These are phyloP conservation scores for Exophiala bonariae DNA, from an alignment of 2,329 filamentous ascomycete genomes.

Conservation along the genomic window DNA sequence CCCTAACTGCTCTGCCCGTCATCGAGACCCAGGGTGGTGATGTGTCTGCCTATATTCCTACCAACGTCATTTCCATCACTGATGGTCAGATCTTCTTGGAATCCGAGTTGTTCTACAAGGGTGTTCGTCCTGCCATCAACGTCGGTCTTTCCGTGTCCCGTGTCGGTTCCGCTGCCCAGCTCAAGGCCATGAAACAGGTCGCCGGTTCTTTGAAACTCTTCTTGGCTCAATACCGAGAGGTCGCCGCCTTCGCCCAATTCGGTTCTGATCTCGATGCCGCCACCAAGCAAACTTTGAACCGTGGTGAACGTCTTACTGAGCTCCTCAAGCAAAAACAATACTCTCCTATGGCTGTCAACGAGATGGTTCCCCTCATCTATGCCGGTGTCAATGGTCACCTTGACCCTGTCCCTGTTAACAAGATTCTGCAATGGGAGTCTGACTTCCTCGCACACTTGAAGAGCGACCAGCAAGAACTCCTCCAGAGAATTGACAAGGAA, in stretches of 20 bases:
- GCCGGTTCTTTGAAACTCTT: constrained; percentile 99
- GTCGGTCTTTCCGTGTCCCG: constrained; percentile 99
- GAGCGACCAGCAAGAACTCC: constrained; percentile 81
- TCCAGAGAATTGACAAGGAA: constrained; percentile 90
- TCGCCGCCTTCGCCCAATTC: constrained; percentile 99
- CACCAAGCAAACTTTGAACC: constrained; percentile 96
- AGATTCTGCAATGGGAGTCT: constrained; percentile 90
- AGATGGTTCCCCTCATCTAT: constrained; percentile 99
- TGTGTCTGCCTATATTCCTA: constrained; percentile 99
- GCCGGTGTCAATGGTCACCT: constrained; percentile 98
- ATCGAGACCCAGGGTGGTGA: constrained; percentile 99
- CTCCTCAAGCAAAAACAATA: constrained; percentile 99
- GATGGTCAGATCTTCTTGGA: constrained; percentile 99
- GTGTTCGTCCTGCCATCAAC: constrained; percentile 99
- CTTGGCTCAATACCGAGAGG: constrained; percentile 99
- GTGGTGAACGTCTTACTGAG: constrained; percentile 98
- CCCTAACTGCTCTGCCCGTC: constrained; percentile 92
- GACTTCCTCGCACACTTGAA: constrained; percentile 92
- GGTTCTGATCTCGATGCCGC: constrained; percentile 98
- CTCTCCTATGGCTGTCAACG: constrained; percentile 95
- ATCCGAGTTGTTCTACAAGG: constrained; percentile 99
- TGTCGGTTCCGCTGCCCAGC: constrained; percentile 98
- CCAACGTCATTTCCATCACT: constrained; percentile 99
- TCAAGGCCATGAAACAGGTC: constrained; percentile 99
- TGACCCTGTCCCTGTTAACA: constrained; percentile 82